Conservation (phyloP, 108 stramenopile species). For the Cyclostephanos invisitatus region DNA sequence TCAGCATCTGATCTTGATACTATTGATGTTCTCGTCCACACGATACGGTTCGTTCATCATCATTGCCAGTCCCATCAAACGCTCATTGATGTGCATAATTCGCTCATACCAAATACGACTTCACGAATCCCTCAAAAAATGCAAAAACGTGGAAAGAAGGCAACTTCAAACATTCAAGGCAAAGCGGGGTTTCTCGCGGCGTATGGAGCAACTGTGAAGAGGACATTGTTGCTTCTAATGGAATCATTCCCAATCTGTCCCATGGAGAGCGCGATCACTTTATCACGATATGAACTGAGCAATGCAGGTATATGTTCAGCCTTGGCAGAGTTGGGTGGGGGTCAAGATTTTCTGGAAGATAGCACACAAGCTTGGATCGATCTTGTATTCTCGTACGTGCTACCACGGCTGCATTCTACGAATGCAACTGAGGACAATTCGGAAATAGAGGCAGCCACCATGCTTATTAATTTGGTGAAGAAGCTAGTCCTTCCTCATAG, state of each 20-base stretch:
- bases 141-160: slow-evolving; percentile 21
- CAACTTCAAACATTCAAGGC: slow-evolving; percentile 13
- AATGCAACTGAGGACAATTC: slow-evolving; percentile 8
- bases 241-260: slow-evolving; percentile 39
- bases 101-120: neutral
- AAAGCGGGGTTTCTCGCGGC: slow-evolving; percentile 12
- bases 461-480: slow-evolving; percentile 24
- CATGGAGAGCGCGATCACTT: slow-evolving; percentile 7
- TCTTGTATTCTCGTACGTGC: slow-evolving; percentile 43
- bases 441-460: slow-evolving; percentile 15
- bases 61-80: slow-evolving; percentile 3
- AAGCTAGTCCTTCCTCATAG: slow-evolving; percentile 29
- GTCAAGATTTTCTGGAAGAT: slow-evolving; percentile 4
- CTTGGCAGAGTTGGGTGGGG: slow-evolving; percentile 45
- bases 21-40: slow-evolving; percentile 30
- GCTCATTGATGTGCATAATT: neutral
- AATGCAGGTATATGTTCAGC: slow-evolving; percentile 48
- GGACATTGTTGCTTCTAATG: slow-evolving; percentile 22
- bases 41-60: slow-evolving; percentile 23
- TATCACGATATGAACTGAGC: slow-evolving; percentile 33
- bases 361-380: slow-evolving; percentile 24
- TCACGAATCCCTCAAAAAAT: slow-evolving; percentile 8
- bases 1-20: slow-evolving; percentile 30
- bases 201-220: slow-evolving; percentile 26
- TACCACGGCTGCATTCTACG: slow-evolving; percentile 30